Evolutionary conservation across 2,329 filamentous ascomycete species (phyloP), one percentile per base, ranked within the genome.

Genomic region (Diaporthe batatas): DNA sequence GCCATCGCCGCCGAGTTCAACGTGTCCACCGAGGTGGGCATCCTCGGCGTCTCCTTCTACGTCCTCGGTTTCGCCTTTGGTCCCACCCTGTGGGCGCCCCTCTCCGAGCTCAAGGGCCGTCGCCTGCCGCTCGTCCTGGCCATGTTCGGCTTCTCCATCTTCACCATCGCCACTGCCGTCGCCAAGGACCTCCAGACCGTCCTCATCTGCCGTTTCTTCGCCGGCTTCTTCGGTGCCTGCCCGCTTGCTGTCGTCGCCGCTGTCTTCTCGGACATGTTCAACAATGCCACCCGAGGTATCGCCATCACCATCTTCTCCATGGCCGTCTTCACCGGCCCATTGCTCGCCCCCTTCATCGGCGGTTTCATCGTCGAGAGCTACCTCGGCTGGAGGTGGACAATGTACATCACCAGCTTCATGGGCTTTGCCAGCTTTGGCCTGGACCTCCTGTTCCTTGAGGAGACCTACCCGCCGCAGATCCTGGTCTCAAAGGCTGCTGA

Each of bases 321-420:
- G 84, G 85, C 86, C 18, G 89, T 93, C 49, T 94, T 94, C 76
- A 86, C 88, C 1, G 91, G 91, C 6, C 92, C 92, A 0, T 84
- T 93, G 32, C 81, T 93, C 44, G 91, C 90, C 0, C 92, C 92
- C 7, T 90, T 93, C 59, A 87, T 93, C 65, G 92, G 92, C 67
- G 91, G 91, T 23, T 94, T 91, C 83, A 92, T 92, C 62, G 85
- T 86, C 36, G 82, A 89, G 29, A 89, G 88, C 8, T 82, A 89
- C 77, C 86, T 92, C 39, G 91, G 91, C 74, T 94, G 92, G 92
- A 89, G 92, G 75, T 94, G 92, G 92, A 93, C 91, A 6, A 87
- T 91, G 82, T 94, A 92, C 79, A 81, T 92, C 36, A 81, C 84
- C 32, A 83, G 88, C 72, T 88, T 93, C 76, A 90, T 93, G 86